Conservation (phyloP, 192 early-diverging fungal genomes). For the Dissophora globulifera region DNA sequence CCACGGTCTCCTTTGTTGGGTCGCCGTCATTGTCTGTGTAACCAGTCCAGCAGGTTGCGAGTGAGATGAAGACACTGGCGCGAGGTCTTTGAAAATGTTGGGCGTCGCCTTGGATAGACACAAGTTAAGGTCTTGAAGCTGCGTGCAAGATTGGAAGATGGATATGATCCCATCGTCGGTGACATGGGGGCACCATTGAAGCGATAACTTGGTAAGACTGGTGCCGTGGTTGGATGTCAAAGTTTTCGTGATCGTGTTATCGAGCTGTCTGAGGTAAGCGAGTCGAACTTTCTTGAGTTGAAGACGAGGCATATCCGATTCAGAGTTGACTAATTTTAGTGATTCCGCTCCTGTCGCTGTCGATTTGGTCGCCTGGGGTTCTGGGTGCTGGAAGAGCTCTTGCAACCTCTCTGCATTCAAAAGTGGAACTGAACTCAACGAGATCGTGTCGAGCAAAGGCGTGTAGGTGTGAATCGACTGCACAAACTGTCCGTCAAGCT, state of each 20-base stretch:
- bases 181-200: conserved; percentile 48
- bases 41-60: too few relatives aligned
- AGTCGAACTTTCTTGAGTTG: conserved; percentile 33
- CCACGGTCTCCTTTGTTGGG: conserved; percentile 19
- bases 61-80: not conserved
- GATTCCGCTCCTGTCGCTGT: not conserved
- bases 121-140: conserved; percentile 31
- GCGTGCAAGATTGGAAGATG: conserved; percentile 24
- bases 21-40: not conserved
- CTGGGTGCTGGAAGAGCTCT: conserved; percentile 14
- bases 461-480: conserved; percentile 23
- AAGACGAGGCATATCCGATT: too few relatives aligned
- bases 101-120: conserved; percentile 35
- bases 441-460: conserved; percentile 28
- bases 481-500: not conserved
- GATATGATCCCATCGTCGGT: conserved; percentile 35
- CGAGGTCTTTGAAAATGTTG: conserved; percentile 20
- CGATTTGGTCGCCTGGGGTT: not conserved
- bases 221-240: conserved; percentile 19
- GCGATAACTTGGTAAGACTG: conserved; percentile 19
- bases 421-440: conserved; percentile 26
- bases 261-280: conserved; percentile 31
- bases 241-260: conserved; percentile 29
- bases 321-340: not conserved
- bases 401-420: conserved; percentile 7